A percentile compares a stretch with the other conserved stretches of the same genome.
Conservation (phyloP, 192 early-diverging fungal species). For the Funneliformis mosseae region DNA sequence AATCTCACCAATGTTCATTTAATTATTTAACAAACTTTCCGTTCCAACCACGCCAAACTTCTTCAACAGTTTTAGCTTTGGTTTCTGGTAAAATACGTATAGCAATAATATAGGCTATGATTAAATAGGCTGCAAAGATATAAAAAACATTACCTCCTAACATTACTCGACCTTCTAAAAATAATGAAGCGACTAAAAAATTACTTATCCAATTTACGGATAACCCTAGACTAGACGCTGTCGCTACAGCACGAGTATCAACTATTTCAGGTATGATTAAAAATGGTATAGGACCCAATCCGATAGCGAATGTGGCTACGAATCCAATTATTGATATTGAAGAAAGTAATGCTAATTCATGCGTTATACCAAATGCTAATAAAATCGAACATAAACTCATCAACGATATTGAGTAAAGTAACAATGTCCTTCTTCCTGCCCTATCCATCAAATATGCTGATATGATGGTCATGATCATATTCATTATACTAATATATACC, state of each 20-base stretch:
- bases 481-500: conserved; percentile 75
- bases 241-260: conserved; percentile 66
- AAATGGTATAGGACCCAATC: conserved; percentile 85
- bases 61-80: conserved; percentile 61
- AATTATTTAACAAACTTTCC: background rate
- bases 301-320: conserved; percentile 79
- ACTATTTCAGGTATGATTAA: conserved; percentile 74
- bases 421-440: conserved; percentile 69
- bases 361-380: conserved; percentile 61
- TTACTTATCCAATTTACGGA: conserved; percentile 67
- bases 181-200: conserved; percentile 66
- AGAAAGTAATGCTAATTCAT: conserved; percentile 57
- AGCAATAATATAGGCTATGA: conserved; percentile 45
- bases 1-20: too few species aligned
- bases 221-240: conserved; percentile 64
- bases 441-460: conserved; percentile 77
- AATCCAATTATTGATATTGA: conserved; percentile 70
- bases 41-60: conserved; percentile 47
- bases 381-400: conserved; percentile 64
- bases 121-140: conserved; percentile 56
- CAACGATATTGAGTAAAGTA: conserved; percentile 59
- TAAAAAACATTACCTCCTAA: conserved; percentile 66
- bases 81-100: conserved; percentile 70
- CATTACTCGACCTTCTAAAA: conserved; percentile 55
- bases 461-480: conserved; percentile 71